Percentiles rank a stretch among this genome's conserved stretches.
Conservation (phyloP, 495 filamentous ascomycete genomes). For the Talaromyces wortmannii region DNA sequence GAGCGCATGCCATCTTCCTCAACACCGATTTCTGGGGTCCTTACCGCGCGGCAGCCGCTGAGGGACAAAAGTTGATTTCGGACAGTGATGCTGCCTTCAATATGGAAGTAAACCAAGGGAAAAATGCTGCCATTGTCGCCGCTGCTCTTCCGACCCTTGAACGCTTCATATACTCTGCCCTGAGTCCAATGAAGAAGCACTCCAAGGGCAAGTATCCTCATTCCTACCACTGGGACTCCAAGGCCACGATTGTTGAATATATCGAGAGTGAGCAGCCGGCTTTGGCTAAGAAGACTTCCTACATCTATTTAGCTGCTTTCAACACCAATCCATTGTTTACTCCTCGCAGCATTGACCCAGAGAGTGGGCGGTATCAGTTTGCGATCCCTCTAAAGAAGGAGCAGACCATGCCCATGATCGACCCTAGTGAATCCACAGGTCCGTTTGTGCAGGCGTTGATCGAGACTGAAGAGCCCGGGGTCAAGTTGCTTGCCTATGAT, state of each 20-base stretch:
- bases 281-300: conserved; percentile 20
- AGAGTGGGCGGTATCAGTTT: conserved; percentile 16
- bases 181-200: conserved; percentile 23
- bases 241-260: conserved; percentile 29
- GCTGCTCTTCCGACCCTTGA: conserved; percentile 36
- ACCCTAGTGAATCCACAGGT: conserved; percentile 27
- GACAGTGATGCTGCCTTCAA: conserved; percentile 36
- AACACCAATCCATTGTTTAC: conserved; percentile 22
- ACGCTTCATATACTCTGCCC: conserved; percentile 35
- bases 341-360: conserved; percentile 16
- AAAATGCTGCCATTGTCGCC: conserved; percentile 44
- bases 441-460: conserved; percentile 32
- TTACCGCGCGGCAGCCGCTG: conserved; percentile 11
- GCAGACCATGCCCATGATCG: conserved; percentile 27
- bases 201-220: conserved; percentile 28
- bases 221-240: conserved; percentile 34
- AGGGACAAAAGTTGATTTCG: background rate
- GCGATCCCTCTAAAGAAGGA: conserved; percentile 16
- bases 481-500: conserved; percentile 36
- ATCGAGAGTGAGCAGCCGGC: conserved; percentile 19
- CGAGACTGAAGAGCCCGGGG: conserved; percentile 26
- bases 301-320: conserved; percentile 26
- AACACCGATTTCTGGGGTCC: conserved; percentile 49
- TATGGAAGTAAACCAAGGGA: conserved; percentile 37
- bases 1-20: conserved; percentile 47